Conservation (phyloP, 805 yeast species). For the Candida methanosorbosa region DNA sequence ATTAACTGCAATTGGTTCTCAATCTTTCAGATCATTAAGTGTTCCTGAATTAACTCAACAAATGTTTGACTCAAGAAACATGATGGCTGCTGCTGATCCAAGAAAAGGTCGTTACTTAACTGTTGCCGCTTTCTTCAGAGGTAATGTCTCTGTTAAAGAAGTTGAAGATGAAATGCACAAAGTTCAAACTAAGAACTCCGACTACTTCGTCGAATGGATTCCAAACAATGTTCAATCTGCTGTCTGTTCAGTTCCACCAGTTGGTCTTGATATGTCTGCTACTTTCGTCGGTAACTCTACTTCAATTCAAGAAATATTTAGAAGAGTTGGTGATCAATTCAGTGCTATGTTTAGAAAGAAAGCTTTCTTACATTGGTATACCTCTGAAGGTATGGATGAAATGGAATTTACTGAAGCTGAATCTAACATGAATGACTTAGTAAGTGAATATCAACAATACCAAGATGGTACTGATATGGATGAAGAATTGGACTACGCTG, state of each 20-base stretch:
- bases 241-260: conserved; percentile 85
- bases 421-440: conserved; percentile 82
- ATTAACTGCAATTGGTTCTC: conserved; percentile 70
- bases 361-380: conserved; percentile 96
- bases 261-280: conserved; percentile 79
- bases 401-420: conserved; percentile 92
- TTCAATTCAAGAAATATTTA: conserved; percentile 83
- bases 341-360: conserved; percentile 87
- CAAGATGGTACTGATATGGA: conserved; percentile 77
- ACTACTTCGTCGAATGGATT: conserved; percentile 91
- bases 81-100: conserved; percentile 96
- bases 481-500: conserved; percentile 62
- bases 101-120: conserved; percentile 85
- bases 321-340: conserved; percentile 85
- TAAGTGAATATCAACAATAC: conserved; percentile 86
- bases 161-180: conserved; percentile 90
- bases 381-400: conserved; percentile 94
- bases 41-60: conserved; percentile 93
- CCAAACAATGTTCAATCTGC: conserved; percentile 94
- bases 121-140: conserved; percentile 91
- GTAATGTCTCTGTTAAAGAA: conserved; percentile 86
- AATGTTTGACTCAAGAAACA: conserved; percentile 83
- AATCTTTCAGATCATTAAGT: conserved; percentile 73
- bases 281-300: conserved; percentile 92
- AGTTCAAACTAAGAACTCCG: conserved; percentile 73